Base-by-base conservation (phyloP, 2,329 filamentous ascomycete species). In the Paramyrothecium sp. region DNA sequence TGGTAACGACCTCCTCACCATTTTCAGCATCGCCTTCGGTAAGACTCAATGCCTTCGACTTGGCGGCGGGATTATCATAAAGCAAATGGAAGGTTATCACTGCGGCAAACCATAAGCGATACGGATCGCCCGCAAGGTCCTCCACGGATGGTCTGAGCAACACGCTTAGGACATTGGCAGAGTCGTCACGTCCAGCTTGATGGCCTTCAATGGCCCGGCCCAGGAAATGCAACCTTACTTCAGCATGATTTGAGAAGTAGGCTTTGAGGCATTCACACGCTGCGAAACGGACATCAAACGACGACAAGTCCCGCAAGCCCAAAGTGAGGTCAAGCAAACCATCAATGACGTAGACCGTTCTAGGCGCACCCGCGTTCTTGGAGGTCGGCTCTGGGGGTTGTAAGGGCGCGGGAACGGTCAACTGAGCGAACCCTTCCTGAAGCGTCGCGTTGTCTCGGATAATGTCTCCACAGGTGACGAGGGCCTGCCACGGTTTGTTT, bases 1-100 rank as follows among this genome's bases (percentile, higher is more conserved):
- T 92, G 1, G 94, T 97, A 13, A 99, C 89, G 13, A 97, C 92
- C 73, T 99, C 95, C 75, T 99, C 95, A 3, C 94, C 95, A 63
- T 83, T 91, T 34, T 89, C 88, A 21, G 91, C 90, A 71, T 98
- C 91, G 12, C 95, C 95, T 73, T 98, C 94, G 1, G 88, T 91
- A 20, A 99, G 87, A 21, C 83, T 82, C 82, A 96, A 91, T 19
- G 93, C 87, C 53, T 90, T 81, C 7, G 82, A 81, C 71, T 98
- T 98, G 2, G 91, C 91, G 61, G 90, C 85, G 3, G 85, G 77
- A 63, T 95, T 89, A 58, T 96, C 91, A 60, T 88, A 89, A 19
- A 98, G 75, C 12, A 99, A 79, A 66, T 98, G 93, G 64, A 97
- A 89, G 61, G 95, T 83, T 55, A 98, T 85, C 23, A 93, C 88